Evolutionary conservation across 768 basidiomycete species (phyloP).

Genomic region (Sarcomyxa edulis): DNA sequence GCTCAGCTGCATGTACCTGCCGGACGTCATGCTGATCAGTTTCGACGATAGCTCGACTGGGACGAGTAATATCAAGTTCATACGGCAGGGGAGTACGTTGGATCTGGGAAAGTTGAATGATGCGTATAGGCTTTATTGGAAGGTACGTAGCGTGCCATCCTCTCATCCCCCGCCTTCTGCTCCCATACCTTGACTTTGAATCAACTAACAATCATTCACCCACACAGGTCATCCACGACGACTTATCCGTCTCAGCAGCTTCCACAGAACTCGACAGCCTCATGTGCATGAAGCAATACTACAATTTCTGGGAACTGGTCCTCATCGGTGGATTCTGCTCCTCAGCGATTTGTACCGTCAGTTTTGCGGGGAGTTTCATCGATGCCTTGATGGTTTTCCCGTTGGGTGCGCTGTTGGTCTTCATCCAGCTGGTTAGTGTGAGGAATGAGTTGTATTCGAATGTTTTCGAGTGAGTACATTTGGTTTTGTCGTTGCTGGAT

Average conservation of each 20-base stretch:
- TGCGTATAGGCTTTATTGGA: conserved; percentile 71
- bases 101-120: conserved; percentile 75
- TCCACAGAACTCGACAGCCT: conserved; percentile 62
- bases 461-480: conserved; percentile 59
- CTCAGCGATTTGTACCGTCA: conserved; percentile 65
- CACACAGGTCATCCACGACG: conserved; percentile 77
- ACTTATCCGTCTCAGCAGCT: conserved; percentile 69
- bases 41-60: conserved; percentile 80
- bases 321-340: conserved; percentile 77
- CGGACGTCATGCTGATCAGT: conserved; percentile 72
- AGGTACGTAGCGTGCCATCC: conserved; percentile 29
- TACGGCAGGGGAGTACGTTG: conserved; percentile 63
- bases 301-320: conserved; percentile 54
- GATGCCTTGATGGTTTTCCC: conserved; percentile 72
- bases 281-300: conserved; percentile 63
- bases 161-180: background rate
- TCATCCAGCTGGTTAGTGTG: conserved; percentile 65
- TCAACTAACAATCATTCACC: background rate
- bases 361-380: conserved; percentile 73
- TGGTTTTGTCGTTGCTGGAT: background rate
- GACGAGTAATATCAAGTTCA: conserved; percentile 77
- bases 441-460: conserved; percentile 77
- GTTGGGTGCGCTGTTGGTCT: conserved; percentile 69
- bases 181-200: too few relatives aligned
- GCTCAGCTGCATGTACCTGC: conserved; percentile 67